Percentiles rank a stretch among this genome's conserved stretches.
phyloP scores from a whole-genome alignment of 257 asterid genomes.

The Petunia axillaris region DNA sequence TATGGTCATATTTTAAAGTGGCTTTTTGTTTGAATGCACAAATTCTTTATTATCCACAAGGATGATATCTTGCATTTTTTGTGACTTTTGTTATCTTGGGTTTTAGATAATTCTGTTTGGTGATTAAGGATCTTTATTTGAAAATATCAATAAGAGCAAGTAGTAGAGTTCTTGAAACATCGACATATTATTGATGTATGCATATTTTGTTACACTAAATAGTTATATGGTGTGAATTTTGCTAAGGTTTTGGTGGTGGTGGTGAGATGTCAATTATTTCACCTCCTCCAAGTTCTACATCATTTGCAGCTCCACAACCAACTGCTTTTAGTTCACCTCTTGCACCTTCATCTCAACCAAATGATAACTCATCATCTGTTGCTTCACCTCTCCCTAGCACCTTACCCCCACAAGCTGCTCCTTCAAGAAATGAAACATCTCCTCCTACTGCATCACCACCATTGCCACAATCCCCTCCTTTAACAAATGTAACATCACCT shows the following conservation, averaged over 20 bases:
- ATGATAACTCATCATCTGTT: constrained; percentile 14
- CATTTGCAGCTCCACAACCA: constrained; percentile 32
- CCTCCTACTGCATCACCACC: constrained; percentile 33
- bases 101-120: background rate
- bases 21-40: constrained; percentile 2
- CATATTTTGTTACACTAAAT: background rate
- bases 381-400: constrained; percentile 18
- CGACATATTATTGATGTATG: background rate
- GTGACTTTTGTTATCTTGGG: constrained; percentile 7
- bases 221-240: constrained; percentile 1
- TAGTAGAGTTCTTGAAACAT: background rate
- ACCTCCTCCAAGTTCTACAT: constrained; percentile 36
- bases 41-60: background rate
- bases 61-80: background rate
- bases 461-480: constrained; percentile 4
- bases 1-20: background rate
- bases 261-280: constrained; percentile 35
- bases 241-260: constrained; percentile 25
- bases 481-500: background rate
- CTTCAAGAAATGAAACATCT: constrained; percentile 25
- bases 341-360: constrained; percentile 21
- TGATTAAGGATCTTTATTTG: constrained; percentile 14
- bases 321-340: constrained; percentile 30
- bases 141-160: background rate
- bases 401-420: constrained; percentile 8